Conservation (phyloP, 768 basidiomycete genomes). For the Boletus coccyginus region DNA sequence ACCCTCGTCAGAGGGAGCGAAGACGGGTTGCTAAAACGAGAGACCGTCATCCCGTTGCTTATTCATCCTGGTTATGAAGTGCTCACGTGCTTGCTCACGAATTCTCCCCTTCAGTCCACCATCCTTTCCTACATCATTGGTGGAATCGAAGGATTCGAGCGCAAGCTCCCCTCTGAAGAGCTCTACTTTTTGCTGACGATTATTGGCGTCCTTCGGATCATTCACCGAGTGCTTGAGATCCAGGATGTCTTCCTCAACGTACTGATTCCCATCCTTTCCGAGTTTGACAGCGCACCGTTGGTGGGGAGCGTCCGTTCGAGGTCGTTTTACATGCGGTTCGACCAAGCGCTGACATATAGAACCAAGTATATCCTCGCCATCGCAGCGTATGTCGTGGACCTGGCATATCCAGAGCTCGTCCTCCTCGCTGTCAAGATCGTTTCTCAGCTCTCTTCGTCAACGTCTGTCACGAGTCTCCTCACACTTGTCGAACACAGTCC, state of each 20-base stretch:
- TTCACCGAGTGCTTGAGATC: slow-evolving; percentile 76
- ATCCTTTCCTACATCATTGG: slow-evolving; percentile 80
- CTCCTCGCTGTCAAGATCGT: slow-evolving; percentile 80
- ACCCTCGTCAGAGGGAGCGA: slow-evolving; percentile 61
- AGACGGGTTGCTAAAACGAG: slow-evolving; percentile 48
- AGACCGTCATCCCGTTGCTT: slow-evolving; percentile 53
- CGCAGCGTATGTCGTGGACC: slow-evolving; percentile 71
- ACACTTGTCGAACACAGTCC: slow-evolving; percentile 75
- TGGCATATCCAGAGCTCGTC: slow-evolving; percentile 68
- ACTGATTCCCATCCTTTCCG: slow-evolving; percentile 71
- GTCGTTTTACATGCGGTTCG: slow-evolving; percentile 70
- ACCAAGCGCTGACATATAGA: slow-evolving; percentile 69
- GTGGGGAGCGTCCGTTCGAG: slow-evolving; percentile 57
- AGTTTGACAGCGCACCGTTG: slow-evolving; percentile 55
- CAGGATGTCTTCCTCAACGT: slow-evolving; percentile 91
- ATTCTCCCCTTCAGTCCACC: slow-evolving; percentile 65
- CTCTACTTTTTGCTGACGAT: slow-evolving; percentile 73
- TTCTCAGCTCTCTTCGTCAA: slow-evolving; percentile 59
- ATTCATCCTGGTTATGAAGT: slow-evolving; percentile 87
- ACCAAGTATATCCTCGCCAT: slow-evolving; percentile 76
- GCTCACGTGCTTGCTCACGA: slow-evolving; percentile 73
- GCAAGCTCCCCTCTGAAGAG: slow-evolving; percentile 64
- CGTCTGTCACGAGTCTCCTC: slow-evolving; percentile 68
- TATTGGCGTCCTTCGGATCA: slow-evolving; percentile 75
- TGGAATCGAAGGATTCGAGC: slow-evolving; percentile 74